These are phyloP conservation scores for Ganoderma lingzhi DNA, from an alignment of 1,284 basidiomycete species.

Conservation along the genomic window DNA sequence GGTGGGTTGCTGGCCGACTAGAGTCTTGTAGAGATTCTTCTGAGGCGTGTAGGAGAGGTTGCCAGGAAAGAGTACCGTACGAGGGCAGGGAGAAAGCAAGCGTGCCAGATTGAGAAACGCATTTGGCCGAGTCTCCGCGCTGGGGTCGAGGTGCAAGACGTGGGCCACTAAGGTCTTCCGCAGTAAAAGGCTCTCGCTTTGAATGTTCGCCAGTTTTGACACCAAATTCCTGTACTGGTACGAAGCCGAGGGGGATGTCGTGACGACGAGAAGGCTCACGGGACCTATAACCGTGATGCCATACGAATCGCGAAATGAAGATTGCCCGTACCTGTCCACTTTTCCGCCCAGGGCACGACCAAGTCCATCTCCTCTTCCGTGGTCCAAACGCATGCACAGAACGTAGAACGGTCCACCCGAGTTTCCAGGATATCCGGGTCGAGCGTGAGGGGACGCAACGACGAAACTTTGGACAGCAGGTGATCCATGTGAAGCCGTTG, in stretches of 20 bases:
- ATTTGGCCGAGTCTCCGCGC: slow-evolving; percentile 54
- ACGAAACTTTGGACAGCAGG: slow-evolving; percentile 42
- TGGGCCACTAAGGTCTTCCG: slow-evolving; percentile 53
- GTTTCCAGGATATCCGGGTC: slow-evolving; percentile 36
- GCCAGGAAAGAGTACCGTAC: slow-evolving; percentile 61
- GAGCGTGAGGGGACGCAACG: slow-evolving; percentile 37
- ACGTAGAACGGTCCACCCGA: slow-evolving; percentile 28
- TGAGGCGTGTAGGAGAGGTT: slow-evolving; percentile 42
- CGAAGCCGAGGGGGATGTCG: slow-evolving; percentile 44
- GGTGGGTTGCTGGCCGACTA: slow-evolving; percentile 26
- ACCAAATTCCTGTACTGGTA: slow-evolving; percentile 28
- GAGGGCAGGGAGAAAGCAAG: slow-evolving; percentile 59
- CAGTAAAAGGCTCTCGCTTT: slow-evolving; percentile 36
- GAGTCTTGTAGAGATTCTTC: slow-evolving; percentile 35
- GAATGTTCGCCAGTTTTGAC: slow-evolving; percentile 36
- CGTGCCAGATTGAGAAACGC: slow-evolving; percentile 69
- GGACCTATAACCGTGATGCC: slow-evolving; percentile 48
- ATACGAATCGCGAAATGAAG: slow-evolving; percentile 14
- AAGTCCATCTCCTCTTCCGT: slow-evolving; percentile 46
- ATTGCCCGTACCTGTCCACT: slow-evolving; percentile 56
- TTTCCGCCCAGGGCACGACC: slow-evolving; percentile 47
- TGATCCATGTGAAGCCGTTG: slow-evolving; percentile 35
- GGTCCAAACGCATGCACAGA: slow-evolving; percentile 64
- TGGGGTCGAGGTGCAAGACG: slow-evolving; percentile 52
- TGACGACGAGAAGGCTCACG: slow-evolving; percentile 61